Evolutionary conservation across 768 basidiomycete species (phyloP), one percentile per base, ranked within the genome.

Genomic region (Neoboletus brunneissimus): DNA sequence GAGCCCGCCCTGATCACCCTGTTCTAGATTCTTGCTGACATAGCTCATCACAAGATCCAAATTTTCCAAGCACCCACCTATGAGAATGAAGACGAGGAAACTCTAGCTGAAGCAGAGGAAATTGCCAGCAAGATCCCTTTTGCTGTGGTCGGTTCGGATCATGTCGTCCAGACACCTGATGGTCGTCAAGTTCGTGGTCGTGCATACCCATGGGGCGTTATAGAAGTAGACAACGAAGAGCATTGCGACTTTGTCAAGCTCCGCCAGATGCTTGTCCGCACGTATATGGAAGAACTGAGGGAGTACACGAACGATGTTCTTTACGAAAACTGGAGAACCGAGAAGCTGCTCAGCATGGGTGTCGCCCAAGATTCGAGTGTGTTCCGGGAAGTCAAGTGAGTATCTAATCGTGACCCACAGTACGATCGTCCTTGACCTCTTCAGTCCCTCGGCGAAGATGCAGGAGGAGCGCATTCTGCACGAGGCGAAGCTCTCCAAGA

Each of bases 211-310:
- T 99, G 97, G 97, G 97, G 97, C 72, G 88, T 95, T 48, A 94
- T 98, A 62, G 97, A 99, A 72, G 97, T 99, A 25, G 97, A 99
- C 79, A 98, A 99, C 67, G 97, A 98, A 70, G 91, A 94, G 18
- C 97, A 99, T 70, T 99, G 97, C 64, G 97, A 99, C 73, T 99
- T 99, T 71, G 96, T 98, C 74, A 98, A 98, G 76, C 89, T 99
- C 58, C 89, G 97, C 51, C 97, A 98, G 74, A 98, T 99, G 97
- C 89, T 99, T 37, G 89, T 99, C 64, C 84, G 97, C 54, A 98
- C 96, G 11, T 97, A 98, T 73, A 99, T 99, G 97, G 97, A 99
- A 73, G 97, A 99, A 73, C 81, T 99, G 62, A 81, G 96, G 68
- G 97, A 98, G 76, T 91, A 95, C 73, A 98, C 97, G 64, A 95